These are phyloP conservation scores for Adansonia gregorii DNA, from an alignment of 441 rosid species.

Conservation along the genomic window DNA sequence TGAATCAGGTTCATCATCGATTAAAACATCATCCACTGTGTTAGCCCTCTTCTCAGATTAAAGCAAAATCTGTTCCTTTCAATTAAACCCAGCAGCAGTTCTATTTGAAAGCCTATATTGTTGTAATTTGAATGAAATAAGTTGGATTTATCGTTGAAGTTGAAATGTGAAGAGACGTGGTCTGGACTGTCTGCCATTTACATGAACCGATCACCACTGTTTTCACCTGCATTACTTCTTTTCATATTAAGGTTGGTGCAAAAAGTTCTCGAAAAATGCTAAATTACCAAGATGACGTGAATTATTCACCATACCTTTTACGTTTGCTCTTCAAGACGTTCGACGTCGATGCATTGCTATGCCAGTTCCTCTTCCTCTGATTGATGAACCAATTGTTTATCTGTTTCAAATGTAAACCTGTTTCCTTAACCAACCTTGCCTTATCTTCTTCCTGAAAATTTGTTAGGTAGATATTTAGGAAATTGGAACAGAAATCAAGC, in stretches of 20 bases:
- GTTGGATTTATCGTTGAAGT: conserved; percentile 14
- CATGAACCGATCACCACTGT: conserved; percentile 39
- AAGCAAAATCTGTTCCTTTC: conserved; percentile 27
- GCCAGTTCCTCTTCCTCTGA: conserved; percentile 98
- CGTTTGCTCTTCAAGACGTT: conserved; percentile 84
- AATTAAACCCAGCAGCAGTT: conserved; percentile 1
- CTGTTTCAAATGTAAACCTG: conserved; percentile 94
- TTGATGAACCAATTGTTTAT: conserved; percentile 99
- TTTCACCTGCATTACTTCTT: conserved; percentile 10
- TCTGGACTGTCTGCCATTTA: conserved; percentile 33
- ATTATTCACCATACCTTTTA: conserved; percentile 63
- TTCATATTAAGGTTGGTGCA: not conserved
- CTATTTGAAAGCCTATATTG: conserved; percentile 23
- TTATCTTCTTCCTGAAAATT: conserved; percentile 90
- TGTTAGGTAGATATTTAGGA: not conserved
- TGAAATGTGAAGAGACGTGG: not conserved
- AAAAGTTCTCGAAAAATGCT: conserved; percentile 13
- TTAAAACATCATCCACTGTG: conserved; percentile 20
- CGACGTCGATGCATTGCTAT: conserved; percentile 87
- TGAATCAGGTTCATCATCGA: not conserved
- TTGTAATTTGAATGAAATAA: conserved; percentile 22
- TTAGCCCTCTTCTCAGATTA: conserved; percentile 31
- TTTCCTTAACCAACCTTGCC: conserved; percentile 89
- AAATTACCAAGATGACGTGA: not conserved
- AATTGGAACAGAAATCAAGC: not conserved